Base-by-base conservation (phyloP, 2,329 filamentous ascomycete genomes). In the Hysterium pulicare region DNA sequence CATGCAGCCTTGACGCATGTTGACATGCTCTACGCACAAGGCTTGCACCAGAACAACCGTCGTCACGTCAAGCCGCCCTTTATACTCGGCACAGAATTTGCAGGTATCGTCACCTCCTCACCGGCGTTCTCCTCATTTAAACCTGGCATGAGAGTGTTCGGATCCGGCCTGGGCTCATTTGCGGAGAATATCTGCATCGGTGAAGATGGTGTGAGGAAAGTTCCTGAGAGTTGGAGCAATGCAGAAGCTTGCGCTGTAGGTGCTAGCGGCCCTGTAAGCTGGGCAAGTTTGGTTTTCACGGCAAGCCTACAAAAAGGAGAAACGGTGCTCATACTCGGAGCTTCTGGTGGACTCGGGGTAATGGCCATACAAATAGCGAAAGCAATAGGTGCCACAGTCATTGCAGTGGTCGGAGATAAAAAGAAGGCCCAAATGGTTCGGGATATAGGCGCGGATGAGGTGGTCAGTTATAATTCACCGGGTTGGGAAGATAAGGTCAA, bases 1-100 rank as follows among this genome's bases (percentile, higher is more conserved):
- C 77, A 79, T 44, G 74, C 75, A 41, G 76, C 77, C 3, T 67
- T 81, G 17, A 82, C 81, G 41, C 81, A 80, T 54, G 78, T 81
- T 36, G 80, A 83, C 53, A 72, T 79, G 7, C 71, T 83, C 35
- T 82, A 82, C 55, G 75, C 75, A 2, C 70, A 71, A 53, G 79
- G 79, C 6, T 72, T 74, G 48, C 79, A 83, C 52, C 79, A 83
- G 53, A 83, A 82, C 56, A 82, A 81, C 55, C 69, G 66, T 22
- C 70, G 69, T n/a, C 72, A 78, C 41, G 71, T 79, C 28, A 67
- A 66, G 23, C 79, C 78, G 1, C 79, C 79, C 0, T 83, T 83
- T 61, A 72, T 71, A 1, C 70, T 82, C 0, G 79, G 79, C 10
- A 75, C 76, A n/a, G 79, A 83, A 55, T 83, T 82, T 52, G 68